phyloP scores from a whole-genome alignment of 2,329 filamentous ascomycete genomes.

The Arthrobotrys conoides region DNA sequence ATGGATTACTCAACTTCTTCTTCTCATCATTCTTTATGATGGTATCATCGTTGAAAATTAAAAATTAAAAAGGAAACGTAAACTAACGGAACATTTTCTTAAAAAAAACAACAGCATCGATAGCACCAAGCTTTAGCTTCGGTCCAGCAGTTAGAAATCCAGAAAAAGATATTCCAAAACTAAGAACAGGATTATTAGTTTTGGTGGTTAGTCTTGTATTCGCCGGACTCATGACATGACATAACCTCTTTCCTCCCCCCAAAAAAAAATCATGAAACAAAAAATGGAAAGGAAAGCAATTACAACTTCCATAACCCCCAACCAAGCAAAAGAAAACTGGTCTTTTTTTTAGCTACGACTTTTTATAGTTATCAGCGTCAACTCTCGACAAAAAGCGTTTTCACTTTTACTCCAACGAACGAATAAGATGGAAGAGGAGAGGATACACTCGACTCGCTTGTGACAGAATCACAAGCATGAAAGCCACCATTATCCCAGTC shows the following conservation, averaged over 20 bases:
- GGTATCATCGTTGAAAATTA: neutral
- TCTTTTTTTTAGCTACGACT: neutral
- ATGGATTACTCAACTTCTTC: neutral
- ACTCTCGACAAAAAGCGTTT: neutral
- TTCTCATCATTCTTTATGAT: neutral
- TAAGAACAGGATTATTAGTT: constrained; percentile 52
- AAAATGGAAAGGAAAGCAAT: neutral
- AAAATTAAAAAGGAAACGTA: neutral
- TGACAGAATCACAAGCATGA: too few species aligned
- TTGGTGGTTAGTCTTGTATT: constrained; percentile 52
- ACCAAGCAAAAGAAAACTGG: neutral
- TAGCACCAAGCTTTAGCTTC: constrained; percentile 57
- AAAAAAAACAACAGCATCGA: constrained; percentile 32
- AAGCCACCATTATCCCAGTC: too few species aligned
- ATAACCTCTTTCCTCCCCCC: neutral
- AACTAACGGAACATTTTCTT: constrained; percentile 5
- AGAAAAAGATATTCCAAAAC: constrained; percentile 56
- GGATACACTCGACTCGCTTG: too few species aligned
- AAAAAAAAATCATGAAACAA: neutral
- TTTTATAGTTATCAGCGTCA: too few species aligned
- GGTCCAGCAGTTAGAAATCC: constrained; percentile 50
- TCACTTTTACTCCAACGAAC: neutral
- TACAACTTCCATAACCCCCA: too few species aligned
- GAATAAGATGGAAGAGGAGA: neutral
- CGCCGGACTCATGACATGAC: constrained; percentile 58